phyloP scores from a whole-genome alignment of 768 basidiomycete species.

The Boletus vinaceobasis region DNA sequence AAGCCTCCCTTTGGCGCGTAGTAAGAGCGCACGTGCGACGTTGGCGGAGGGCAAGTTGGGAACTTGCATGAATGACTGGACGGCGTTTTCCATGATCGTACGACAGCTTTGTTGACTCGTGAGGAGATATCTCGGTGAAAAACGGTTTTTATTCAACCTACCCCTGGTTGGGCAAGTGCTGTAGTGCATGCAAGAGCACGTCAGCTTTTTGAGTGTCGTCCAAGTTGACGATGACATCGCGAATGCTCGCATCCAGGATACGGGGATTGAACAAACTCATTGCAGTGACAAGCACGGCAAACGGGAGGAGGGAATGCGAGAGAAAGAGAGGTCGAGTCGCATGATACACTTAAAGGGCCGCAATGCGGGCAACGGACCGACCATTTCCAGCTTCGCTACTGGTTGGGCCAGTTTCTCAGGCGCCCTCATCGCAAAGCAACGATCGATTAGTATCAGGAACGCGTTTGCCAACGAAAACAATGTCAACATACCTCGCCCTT shows the following conservation, averaged over 20 bases:
- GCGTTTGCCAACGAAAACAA: not conserved
- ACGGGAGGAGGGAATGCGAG: not conserved
- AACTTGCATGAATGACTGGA: slow-evolving; percentile 65
- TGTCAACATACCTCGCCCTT: not conserved
- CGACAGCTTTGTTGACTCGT: slow-evolving; percentile 38
- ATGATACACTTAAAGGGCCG: slow-evolving; percentile 5
- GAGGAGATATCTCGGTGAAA: slow-evolving; percentile 6
- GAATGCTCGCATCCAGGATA: slow-evolving; percentile 73
- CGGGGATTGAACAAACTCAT: slow-evolving; percentile 74
- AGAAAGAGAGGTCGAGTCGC: not conserved
- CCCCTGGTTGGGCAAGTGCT: slow-evolving; percentile 72
- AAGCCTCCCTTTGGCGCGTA: slow-evolving; percentile 66
- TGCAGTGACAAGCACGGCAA: not conserved
- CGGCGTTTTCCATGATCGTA: slow-evolving; percentile 68
- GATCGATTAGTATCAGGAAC: not conserved
- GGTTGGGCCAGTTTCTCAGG: slow-evolving; percentile 10
- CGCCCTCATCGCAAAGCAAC: slow-evolving; percentile 1
- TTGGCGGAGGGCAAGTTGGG: slow-evolving; percentile 48
- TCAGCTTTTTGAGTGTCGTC: slow-evolving; percentile 67
- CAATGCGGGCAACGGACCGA: slow-evolving; percentile 17
- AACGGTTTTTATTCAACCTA: slow-evolving; percentile 29
- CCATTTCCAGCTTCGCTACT: slow-evolving; percentile 6
- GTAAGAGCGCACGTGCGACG: slow-evolving; percentile 56
- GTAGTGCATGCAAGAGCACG: slow-evolving; percentile 76
- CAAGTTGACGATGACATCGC: slow-evolving; percentile 57